phyloP scores from a whole-genome alignment of 2,329 filamentous ascomycete genomes.

The Pyrenophora tritici-repentis region DNA sequence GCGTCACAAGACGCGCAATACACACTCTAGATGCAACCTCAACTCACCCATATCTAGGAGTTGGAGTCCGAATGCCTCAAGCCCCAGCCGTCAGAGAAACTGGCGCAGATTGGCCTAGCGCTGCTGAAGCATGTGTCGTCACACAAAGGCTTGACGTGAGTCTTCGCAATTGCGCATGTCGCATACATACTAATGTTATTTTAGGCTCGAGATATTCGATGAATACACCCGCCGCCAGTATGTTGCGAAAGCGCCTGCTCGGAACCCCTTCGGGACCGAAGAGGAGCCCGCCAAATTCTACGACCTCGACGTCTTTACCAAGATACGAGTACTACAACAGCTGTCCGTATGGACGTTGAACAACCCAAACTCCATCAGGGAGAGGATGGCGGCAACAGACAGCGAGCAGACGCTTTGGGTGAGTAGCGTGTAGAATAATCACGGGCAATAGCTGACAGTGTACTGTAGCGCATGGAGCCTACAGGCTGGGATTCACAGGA shows the following conservation, averaged over 20 bases:
- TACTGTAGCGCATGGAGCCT: conserved; percentile 68
- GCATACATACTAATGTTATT: conserved; percentile 17
- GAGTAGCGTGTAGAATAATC: conserved; percentile 41
- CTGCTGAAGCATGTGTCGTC: conserved; percentile 93
- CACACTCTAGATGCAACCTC: conserved; percentile 1
- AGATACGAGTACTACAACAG: conserved; percentile 83
- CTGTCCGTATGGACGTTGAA: conserved; percentile 87
- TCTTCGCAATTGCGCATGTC: conserved; percentile 24
- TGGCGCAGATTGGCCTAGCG: conserved; percentile 81
- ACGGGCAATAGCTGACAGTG: conserved; percentile 23
- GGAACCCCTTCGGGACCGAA: conserved; percentile 83
- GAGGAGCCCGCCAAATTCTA: conserved; percentile 75
- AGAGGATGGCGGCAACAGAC: conserved; percentile 83
- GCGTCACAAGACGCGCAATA: conserved; percentile 15
- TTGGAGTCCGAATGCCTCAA: conserved; percentile 88
- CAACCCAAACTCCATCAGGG: conserved; percentile 83
- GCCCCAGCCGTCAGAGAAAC: conserved; percentile 69
- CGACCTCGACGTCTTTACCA: conserved; percentile 81
- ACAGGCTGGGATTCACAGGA: conserved; percentile 89
- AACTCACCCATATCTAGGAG: conserved; percentile 63
- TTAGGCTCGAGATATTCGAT: conserved; percentile 83
- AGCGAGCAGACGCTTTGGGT: conserved; percentile 84
- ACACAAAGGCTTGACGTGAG: conserved; percentile 88
- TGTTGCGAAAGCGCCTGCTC: conserved; percentile 73
- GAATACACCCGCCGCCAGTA: conserved; percentile 93